Evolutionary conservation across 169 alveolate genomes (phyloP), one percentile per base, ranked within the genome.

Genomic region (Neospora caninum): DNA sequence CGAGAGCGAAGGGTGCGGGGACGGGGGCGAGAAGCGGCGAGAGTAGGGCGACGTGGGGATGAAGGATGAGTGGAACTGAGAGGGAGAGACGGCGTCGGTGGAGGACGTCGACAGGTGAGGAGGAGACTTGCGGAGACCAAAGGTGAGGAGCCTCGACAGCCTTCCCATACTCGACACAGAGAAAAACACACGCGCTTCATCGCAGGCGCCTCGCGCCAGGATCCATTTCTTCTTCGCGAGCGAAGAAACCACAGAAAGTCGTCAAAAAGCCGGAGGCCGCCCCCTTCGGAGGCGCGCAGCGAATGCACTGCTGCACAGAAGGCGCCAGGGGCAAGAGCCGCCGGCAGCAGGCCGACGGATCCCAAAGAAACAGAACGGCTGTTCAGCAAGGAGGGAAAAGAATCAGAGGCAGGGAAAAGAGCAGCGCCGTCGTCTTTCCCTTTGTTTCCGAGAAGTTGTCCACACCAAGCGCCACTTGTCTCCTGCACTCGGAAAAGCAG

Each of bases 91-190:
- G 34, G 34, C 36, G 34, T 29, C 78, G 29, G 78, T 29, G 78
- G 78, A 4, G 78, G 29, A n/a, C 78, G 29, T 20, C 36, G 78
- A 64, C 10, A n/a, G 34, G 34, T 20, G 34, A 20, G 78, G 34
- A n/a, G 78, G 25, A 20, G 78, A 27, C 78, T 64, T 64, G 34
- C 78, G 78, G 36, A 64, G 78, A 64, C 78, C 78, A 29, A 64
- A 29, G 36, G 78, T 64, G 78, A 64, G 78, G 78, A 64, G 78
- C 78, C 34, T 64, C 78, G 78, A 64, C 78, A 64, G 78, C 36
- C 78, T 20, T 64, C 78, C 78, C 78, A 64, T 64, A 29, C 78
- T 64, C 78, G 78, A 64, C 34, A 64, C 78, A 29, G 78, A 20
- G 34, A 64, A 7, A 64, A 64, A 64, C 78, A 64, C 36, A 64